These are phyloP conservation scores for Tubosaeta sp. DNA, from an alignment of 768 basidiomycete species.

Conservation along the genomic window DNA sequence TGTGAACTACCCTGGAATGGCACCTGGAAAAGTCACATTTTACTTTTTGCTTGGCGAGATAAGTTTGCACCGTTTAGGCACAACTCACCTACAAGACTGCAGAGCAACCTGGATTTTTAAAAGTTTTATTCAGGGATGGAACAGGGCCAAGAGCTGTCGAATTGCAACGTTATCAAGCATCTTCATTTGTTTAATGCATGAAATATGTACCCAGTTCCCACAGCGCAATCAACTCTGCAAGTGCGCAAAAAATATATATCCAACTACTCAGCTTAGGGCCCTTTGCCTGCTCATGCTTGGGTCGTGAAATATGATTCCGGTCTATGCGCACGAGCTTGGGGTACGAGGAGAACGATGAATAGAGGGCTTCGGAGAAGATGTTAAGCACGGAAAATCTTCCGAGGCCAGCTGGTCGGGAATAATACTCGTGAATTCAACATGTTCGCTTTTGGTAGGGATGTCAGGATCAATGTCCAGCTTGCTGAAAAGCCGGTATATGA, in stretches of 20 bases:
- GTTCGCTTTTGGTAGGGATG: neutral
- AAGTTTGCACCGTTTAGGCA: neutral
- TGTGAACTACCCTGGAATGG: neutral
- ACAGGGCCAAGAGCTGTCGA: neutral
- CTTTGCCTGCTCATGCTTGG: neutral
- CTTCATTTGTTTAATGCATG: neutral
- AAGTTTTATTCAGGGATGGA: neutral
- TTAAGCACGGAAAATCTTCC: neutral
- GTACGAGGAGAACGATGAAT: neutral
- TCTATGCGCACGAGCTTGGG: neutral
- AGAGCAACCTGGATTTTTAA: neutral
- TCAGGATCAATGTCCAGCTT: constrained; percentile 3
- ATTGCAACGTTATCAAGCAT: neutral
- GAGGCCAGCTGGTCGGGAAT: neutral
- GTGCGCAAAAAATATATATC: neutral
- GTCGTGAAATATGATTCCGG: neutral
- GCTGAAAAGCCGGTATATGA: constrained; percentile 11
- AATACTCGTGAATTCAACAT: constrained; percentile 16
- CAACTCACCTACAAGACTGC: neutral
- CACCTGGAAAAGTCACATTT: neutral
- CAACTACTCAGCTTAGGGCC: neutral
- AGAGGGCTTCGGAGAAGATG: neutral
- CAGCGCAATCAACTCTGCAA: neutral
- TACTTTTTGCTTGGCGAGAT: neutral
- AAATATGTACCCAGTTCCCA: neutral